Evolutionary conservation across 73 alveolate species (phyloP).

Genomic region (Breviolum minutum): DNA sequence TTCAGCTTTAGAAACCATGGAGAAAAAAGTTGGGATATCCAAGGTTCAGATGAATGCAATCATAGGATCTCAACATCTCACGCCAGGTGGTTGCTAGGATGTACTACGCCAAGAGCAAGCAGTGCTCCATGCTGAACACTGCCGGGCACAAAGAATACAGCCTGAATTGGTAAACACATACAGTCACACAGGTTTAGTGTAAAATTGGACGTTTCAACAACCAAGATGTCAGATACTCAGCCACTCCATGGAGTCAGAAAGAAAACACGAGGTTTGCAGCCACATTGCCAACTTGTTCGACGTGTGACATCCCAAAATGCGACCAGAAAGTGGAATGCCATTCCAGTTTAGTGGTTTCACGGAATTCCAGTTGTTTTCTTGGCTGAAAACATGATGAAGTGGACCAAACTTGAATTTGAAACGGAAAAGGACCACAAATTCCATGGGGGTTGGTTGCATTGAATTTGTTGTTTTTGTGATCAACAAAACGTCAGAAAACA

Average conservation of each 20-base stretch:
- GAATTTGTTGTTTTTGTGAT: background rate
- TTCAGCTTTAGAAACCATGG: too few relatives aligned
- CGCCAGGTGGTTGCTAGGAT: conserved; percentile 74
- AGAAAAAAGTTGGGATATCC: background rate
- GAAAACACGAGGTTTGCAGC: conserved; percentile 40
- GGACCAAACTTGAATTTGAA: background rate
- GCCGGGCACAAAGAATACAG: background rate
- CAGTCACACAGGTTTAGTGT: too few relatives aligned
- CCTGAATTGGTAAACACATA: too few relatives aligned
- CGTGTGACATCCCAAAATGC: background rate
- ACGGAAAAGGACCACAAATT: too few relatives aligned
- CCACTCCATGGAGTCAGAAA: background rate
- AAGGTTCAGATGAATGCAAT: background rate
- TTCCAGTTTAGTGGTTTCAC: background rate
- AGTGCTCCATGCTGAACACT: conserved; percentile 92
- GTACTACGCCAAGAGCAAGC: conserved; percentile 95
- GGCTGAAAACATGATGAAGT: background rate
- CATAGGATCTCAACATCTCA: background rate
- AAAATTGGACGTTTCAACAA: too few relatives aligned
- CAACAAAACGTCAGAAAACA: background rate
- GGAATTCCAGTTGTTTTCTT: background rate
- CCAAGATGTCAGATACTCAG: too few relatives aligned
- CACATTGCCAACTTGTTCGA: conserved; percentile 94
- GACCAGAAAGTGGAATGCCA: background rate
- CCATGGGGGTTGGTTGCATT: too few relatives aligned